Evolutionary conservation across 2,329 filamentous ascomycete genomes (phyloP), one percentile per base, ranked within the genome.

Genomic region (Arthrobotrys pseudoclavata): DNA sequence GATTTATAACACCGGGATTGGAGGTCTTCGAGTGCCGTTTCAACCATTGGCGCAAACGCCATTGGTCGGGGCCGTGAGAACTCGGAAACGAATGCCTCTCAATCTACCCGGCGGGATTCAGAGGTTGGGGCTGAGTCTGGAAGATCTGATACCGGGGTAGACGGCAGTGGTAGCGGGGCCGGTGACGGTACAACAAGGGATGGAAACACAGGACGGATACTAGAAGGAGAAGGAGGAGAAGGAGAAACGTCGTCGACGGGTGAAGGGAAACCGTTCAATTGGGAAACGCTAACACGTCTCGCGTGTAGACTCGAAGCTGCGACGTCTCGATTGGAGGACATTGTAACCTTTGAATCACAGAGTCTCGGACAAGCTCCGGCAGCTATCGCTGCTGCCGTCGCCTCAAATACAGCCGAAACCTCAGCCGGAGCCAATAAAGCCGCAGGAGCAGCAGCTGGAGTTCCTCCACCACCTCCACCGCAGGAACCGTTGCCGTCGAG

Each of bases 251-350:
- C 42, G 10, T 20, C 42, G 18, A 7, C 42, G 6, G 47, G 26
- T 13, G 47, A 22, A 13, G 20, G 9, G 22, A 50, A 50, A 24
- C 24, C 22, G 20, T 57, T 69, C 34, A 37, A 40, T 18, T 78
- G 61, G 68, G 63, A 68, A 24, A 69, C 18, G 55, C 75, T 78
- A 78, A 78, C 62, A 20, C 29, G 18, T 55, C 74, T 83, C 76
- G 83, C 86, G 70, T 80, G 80, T 84, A 99, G 96, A 86, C 92
- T 99, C 81, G 96, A 99, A 88, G 96, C 96, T 84, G 96, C 96
- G 45, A 99, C 96, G 64, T 96, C 94, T 80, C 91, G 96, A 75
- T 89, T 99, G 70, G 96, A 99, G 86, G 96, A 99, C 84, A 97
- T 99, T 82, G 95, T 96, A 53, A 89, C 88, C 68, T 86, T 89